Conservation (phyloP, 768 basidiomycete genomes). For the Termitomyces sp. region DNA sequence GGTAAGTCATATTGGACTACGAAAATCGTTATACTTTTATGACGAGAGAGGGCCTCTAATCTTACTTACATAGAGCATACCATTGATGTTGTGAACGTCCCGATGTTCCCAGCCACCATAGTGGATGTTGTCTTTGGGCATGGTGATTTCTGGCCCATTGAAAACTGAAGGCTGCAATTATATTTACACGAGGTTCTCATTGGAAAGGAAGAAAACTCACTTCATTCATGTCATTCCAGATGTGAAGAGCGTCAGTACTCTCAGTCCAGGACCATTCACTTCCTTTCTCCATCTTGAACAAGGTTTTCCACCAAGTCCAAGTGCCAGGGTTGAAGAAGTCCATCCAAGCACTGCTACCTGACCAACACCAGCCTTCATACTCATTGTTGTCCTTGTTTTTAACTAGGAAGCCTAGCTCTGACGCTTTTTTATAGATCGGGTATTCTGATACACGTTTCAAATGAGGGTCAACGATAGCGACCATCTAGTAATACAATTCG, state of each 20-base stretch:
- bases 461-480: conserved; percentile 96
- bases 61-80: conserved; percentile 79
- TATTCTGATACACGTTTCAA: conserved; percentile 78
- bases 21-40: not conserved
- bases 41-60: not conserved
- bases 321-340: conserved; percentile 92
- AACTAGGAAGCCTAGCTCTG: conserved; percentile 75
- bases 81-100: conserved; percentile 96
- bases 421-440: conserved; percentile 81
- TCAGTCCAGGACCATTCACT: conserved; percentile 69
- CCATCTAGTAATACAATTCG: conserved; percentile 61
- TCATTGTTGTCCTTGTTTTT: conserved; percentile 79
- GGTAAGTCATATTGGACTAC: conserved; percentile 79
- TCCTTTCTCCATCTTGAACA: conserved; percentile 63
- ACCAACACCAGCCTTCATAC: conserved; percentile 99
- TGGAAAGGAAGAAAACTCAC: conserved; percentile 31
- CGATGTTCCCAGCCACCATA: conserved; percentile 97
- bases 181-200: conserved; percentile 10
- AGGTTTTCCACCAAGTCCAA: conserved; percentile 86
- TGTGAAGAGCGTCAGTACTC: conserved; percentile 79
- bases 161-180: conserved; percentile 85
- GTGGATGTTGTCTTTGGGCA: conserved; percentile 67
- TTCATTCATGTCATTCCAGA: conserved; percentile 99
- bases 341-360: conserved; percentile 93
- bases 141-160: conserved; percentile 92